These are phyloP conservation scores for Backusella morwellensis DNA, from an alignment of 192 early-diverging fungal genomes.

Conservation along the genomic window DNA sequence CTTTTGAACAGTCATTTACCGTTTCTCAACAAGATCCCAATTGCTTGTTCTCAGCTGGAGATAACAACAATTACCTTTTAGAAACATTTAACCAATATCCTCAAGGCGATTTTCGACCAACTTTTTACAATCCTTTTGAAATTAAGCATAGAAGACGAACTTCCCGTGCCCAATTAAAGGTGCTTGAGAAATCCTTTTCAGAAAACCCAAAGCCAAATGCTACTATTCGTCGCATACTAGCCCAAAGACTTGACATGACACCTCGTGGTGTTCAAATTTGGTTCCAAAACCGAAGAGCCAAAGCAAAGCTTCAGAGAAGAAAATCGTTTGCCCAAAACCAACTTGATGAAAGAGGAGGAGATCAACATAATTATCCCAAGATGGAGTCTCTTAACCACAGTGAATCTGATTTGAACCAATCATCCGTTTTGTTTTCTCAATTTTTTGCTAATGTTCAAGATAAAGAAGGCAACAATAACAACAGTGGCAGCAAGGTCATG, in stretches of 20 bases:
- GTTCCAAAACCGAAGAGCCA: slow-evolving; percentile 91
- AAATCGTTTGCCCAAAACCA: slow-evolving; percentile 7
- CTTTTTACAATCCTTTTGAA: slow-evolving; percentile 77
- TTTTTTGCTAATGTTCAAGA: slow-evolving; percentile 20
- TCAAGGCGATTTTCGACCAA: slow-evolving; percentile 60
- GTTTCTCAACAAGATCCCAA: slow-evolving; percentile 2
- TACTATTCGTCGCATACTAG: slow-evolving; percentile 58
- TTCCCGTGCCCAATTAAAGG: slow-evolving; percentile 67
- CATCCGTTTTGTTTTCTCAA: slow-evolving; percentile 20
- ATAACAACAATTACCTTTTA: slow-evolving; percentile 8
- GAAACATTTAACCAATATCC: slow-evolving; percentile 21
- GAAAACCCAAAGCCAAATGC: slow-evolving; percentile 64
- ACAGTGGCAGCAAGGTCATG: neutral
- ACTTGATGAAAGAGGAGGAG: slow-evolving; percentile 1
- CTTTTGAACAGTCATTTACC: slow-evolving; percentile 20
- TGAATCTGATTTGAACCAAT: slow-evolving; percentile 2
- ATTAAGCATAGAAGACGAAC: slow-evolving; percentile 76
- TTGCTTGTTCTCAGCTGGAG: neutral
- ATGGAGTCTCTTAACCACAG: neutral
- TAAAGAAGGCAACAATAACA: neutral
- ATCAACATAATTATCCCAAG: neutral
- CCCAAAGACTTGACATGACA: slow-evolving; percentile 65
- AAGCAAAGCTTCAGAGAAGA: slow-evolving; percentile 65
- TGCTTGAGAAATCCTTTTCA: slow-evolving; percentile 70
- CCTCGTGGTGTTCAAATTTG: slow-evolving; percentile 77